These are phyloP conservation scores for Aspergillus pseudonomiae DNA, from an alignment of 2,329 filamentous ascomycete genomes.

Conservation along the genomic window DNA sequence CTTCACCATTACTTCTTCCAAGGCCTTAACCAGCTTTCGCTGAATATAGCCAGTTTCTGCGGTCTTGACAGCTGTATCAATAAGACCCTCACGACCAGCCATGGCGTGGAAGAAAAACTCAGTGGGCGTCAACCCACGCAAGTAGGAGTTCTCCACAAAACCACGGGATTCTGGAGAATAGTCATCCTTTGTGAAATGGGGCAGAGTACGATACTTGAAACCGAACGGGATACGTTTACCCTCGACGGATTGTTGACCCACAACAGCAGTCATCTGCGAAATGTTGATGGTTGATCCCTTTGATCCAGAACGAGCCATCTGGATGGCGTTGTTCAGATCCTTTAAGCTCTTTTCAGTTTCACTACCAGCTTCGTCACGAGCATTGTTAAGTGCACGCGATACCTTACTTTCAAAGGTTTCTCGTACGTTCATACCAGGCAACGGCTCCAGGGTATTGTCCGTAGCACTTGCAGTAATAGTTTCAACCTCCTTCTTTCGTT, in stretches of 20 bases:
- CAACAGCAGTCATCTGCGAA: constrained; percentile 97
- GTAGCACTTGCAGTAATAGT: constrained; percentile 77
- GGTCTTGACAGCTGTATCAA: constrained; percentile 99
- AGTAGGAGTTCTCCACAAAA: constrained; percentile 98
- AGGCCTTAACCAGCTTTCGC: constrained; percentile 93
- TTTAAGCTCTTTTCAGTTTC: constrained; percentile 90
- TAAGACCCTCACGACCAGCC: constrained; percentile 99
- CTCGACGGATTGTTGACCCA: constrained; percentile 97
- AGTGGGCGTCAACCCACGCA: constrained; percentile 89
- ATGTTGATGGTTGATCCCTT: constrained; percentile 99
- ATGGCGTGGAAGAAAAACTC: constrained; percentile 99
- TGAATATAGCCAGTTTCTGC: constrained; percentile 99
- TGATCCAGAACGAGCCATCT: constrained; percentile 94
- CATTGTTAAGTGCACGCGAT: constrained; percentile 88
- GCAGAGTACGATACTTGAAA: constrained; percentile 96
- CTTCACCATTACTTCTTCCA: constrained; percentile 96
- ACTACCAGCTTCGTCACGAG: constrained; percentile 94
- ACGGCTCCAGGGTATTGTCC: constrained; percentile 82
- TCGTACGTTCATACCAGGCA: constrained; percentile 97
- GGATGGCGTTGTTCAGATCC: constrained; percentile 93
- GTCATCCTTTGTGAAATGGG: constrained; percentile 98
- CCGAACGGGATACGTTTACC: constrained; percentile 98
- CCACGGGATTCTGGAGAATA: constrained; percentile 96
- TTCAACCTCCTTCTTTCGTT: constrained; percentile 80
- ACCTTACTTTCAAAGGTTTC: constrained; percentile 98